These are phyloP conservation scores for Prunus padus DNA, from an alignment of 306 rosid species.

Conservation along the genomic window DNA sequence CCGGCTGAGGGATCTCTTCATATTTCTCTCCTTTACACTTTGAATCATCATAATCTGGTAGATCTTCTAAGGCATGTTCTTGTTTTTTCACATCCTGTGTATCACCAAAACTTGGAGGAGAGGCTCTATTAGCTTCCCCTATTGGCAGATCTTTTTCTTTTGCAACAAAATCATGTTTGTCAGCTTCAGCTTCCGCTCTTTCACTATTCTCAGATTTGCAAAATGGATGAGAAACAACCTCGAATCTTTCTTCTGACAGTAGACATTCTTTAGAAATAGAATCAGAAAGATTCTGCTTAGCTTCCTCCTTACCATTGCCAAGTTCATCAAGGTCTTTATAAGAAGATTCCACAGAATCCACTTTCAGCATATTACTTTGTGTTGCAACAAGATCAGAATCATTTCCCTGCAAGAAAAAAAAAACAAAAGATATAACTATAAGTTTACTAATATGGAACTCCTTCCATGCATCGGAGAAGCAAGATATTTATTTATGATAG, in stretches of 20 bases:
- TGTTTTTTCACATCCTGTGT: constrained; percentile 23
- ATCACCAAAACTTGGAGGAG: constrained; percentile 29
- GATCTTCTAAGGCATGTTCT: constrained; percentile 24
- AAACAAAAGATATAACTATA: background rate
- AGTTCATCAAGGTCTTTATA: constrained; percentile 23
- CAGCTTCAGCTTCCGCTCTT: constrained; percentile 28
- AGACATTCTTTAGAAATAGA: constrained; percentile 24
- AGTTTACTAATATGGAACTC: background rate
- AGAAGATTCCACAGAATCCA: constrained; percentile 16
- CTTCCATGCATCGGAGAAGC: background rate
- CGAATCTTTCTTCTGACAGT: constrained; percentile 29
- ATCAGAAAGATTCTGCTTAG: constrained; percentile 26
- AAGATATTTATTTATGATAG: background rate
- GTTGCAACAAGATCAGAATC: constrained; percentile 27
- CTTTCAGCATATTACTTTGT: constrained; percentile 5
- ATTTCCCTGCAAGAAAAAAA: constrained; percentile 28
- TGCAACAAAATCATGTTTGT: constrained; percentile 23
- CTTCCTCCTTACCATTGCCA: constrained; percentile 27
- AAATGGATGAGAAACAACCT: constrained; percentile 27
- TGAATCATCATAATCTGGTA: constrained; percentile 27
- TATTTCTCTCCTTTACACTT: constrained; percentile 29
- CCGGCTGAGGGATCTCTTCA: constrained; percentile 29
- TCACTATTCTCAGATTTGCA: constrained; percentile 28
- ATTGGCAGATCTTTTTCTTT: constrained; percentile 1
- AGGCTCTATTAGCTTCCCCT: constrained; percentile 20